These are phyloP conservation scores for Pseudopediastrum boryanum DNA, from an alignment of 139 green algal genomes.

Conservation along the genomic window DNA sequence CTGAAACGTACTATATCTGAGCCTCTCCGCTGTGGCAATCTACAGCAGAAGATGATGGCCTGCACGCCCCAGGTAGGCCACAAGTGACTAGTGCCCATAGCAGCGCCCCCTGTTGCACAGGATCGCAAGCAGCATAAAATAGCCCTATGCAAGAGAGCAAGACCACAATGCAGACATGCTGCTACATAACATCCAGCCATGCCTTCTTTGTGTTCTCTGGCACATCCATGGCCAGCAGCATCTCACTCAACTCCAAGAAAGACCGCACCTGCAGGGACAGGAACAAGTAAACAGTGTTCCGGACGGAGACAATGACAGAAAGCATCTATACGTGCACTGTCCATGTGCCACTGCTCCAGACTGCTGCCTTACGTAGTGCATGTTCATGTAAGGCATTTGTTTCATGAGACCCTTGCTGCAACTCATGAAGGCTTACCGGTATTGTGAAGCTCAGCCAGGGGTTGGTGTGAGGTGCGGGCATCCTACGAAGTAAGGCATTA, in stretches of 20 bases:
- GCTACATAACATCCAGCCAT: constrained; percentile 34
- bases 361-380: background rate
- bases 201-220: constrained; percentile 28
- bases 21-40: too few relatives aligned
- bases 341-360: background rate
- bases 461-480: too few relatives aligned
- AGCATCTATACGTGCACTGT: background rate
- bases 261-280: constrained; percentile 27
- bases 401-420: background rate
- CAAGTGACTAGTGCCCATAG: too few relatives aligned
- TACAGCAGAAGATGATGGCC: too few relatives aligned
- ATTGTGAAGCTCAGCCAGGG: background rate
- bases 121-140: too few relatives aligned
- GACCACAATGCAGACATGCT: too few relatives aligned
- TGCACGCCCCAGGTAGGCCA: too few relatives aligned
- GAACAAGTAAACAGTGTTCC: background rate
- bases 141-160: too few relatives aligned
- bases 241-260: constrained; percentile 36
- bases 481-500: too few relatives aligned
- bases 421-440: background rate
- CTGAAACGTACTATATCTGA: too few relatives aligned
- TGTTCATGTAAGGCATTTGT: background rate
- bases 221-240: constrained; percentile 30
- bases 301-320: background rate
- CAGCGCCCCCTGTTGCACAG: too few relatives aligned